A percentile compares a stretch with the other conserved stretches of the same genome.
phyloP scores from a whole-genome alignment of 2,329 filamentous ascomycete species.

The Fusarium torreyae region DNA sequence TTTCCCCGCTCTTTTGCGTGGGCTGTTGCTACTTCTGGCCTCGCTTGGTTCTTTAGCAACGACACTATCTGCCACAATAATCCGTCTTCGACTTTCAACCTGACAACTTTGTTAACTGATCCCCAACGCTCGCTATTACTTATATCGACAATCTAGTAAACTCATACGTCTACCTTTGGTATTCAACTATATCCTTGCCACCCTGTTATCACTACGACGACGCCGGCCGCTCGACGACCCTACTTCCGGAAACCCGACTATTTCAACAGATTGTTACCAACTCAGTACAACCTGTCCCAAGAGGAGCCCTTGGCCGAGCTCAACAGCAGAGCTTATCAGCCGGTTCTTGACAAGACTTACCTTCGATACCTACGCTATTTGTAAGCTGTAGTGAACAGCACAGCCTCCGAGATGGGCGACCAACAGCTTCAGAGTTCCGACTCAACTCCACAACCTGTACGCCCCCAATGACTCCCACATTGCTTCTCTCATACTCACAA shows the following conservation, averaged over 20 bases:
- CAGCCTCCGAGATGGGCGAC: slow-evolving; percentile 45
- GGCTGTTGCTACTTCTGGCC: slow-evolving; percentile 39
- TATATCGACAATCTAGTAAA: slow-evolving; percentile 1
- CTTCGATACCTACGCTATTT: not conserved
- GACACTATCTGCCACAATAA: slow-evolving; percentile 3
- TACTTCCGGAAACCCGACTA: slow-evolving; percentile 25
- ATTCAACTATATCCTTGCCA: slow-evolving; percentile 1
- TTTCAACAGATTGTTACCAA: slow-evolving; percentile 8
- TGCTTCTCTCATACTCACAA: slow-evolving; percentile 34
- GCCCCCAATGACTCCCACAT: slow-evolving; percentile 11
- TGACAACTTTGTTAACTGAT: slow-evolving; percentile 24
- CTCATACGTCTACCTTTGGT: not conserved
- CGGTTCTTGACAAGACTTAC: not conserved
- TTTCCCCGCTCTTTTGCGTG: slow-evolving; percentile 43
- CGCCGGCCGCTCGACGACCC: slow-evolving; percentile 45
- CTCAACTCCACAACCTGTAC: slow-evolving; percentile 44
- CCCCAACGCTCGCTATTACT: slow-evolving; percentile 29
- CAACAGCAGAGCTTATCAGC: not conserved
- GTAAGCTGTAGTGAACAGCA: slow-evolving; percentile 32
- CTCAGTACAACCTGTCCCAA: slow-evolving; percentile 1
- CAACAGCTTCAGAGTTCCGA: slow-evolving; percentile 43
- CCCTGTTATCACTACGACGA: slow-evolving; percentile 26
- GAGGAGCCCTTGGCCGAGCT: not conserved
- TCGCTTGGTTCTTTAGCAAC: slow-evolving; percentile 33
- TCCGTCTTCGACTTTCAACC: slow-evolving; percentile 26